Evolutionary conservation across 176 grass and related monocot genomes (phyloP).

Genomic region (Poa annua): DNA sequence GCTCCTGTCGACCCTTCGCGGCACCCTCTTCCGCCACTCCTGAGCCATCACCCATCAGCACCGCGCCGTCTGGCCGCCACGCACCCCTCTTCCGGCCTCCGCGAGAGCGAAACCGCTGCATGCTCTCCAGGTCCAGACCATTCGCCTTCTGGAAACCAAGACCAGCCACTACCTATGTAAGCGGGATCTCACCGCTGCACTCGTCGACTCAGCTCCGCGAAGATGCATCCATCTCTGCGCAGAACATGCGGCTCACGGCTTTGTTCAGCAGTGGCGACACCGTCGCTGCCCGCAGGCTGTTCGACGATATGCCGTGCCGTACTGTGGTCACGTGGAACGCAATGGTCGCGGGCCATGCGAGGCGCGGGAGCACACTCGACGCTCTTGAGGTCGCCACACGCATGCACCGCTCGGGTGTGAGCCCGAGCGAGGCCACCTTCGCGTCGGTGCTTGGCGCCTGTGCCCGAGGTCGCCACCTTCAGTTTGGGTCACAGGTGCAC

Average conservation of each 20-base stretch:
- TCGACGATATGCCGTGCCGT: constrained; percentile 48
- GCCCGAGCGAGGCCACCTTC: constrained; percentile 44
- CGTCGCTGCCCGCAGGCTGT: constrained; percentile 16
- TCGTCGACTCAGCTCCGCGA: not conserved
- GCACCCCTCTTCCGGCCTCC: not conserved
- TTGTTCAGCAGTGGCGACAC: not conserved
- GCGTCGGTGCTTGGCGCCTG: constrained; percentile 49
- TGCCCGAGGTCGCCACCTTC: constrained; percentile 31
- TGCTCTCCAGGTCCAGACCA: constrained; percentile 28
- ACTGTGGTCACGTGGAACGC: constrained; percentile 47
- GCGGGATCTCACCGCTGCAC: not conserved
- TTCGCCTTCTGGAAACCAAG: constrained; percentile 9
- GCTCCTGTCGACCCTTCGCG: not conserved
- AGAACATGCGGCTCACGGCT: not conserved
- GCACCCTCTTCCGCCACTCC: not conserved
- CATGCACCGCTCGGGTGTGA: constrained; percentile 38
- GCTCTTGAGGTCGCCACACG: constrained; percentile 8
- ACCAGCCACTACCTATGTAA: not conserved
- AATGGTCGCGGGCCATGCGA: constrained; percentile 27
- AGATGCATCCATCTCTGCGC: not conserved
- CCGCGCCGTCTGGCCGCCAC: not conserved
- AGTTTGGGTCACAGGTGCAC: constrained; percentile 44
- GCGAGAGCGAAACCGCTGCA: not conserved
- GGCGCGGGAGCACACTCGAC: not conserved
- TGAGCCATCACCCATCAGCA: constrained; percentile 3